Base-by-base conservation (phyloP, 768 basidiomycete genomes). In the Lactarius deliciosus region DNA sequence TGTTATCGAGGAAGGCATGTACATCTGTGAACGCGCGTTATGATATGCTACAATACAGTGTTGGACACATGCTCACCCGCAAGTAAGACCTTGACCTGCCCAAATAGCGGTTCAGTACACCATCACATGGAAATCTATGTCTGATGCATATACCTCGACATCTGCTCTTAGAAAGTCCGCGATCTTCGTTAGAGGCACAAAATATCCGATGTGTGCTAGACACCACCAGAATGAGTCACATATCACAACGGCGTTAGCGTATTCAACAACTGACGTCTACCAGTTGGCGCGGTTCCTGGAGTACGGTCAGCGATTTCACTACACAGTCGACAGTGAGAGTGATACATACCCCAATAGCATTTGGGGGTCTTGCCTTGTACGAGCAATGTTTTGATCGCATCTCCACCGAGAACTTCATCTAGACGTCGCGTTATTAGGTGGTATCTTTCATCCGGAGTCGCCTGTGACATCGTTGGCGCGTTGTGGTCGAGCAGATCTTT, bases 1-100 rank as follows among this genome's bases (percentile, higher is more conserved):
- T 81, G 74, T 98, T 97, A 75, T 99, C 97, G 57, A 99, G 86
- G 81, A 98, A 98, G 8, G 95, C 97, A 72, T 98, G 97, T 16
- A 98, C 86, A 75, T 97, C 94, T 92, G 74, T 5, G 25, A 47
- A 43, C 57, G 8, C 71, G 3, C 66, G 60, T 30, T 63, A 60
- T 20, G 57, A 50, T 41, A 18, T 58, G 43, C 13, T 8, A 16
- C 28, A 50, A 50, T 54, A 20, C 57, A 22, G 30, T 57, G 50
- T 60, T 22, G 60, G 5, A 28, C 0, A 22, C 45, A 50, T 54
- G 69, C 78, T 65, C 71, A 86, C 92, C 92, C 72, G 93, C 93
- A 9, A 95, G 82, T 11, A 95, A 80, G 65, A 94, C 82, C 69
- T 85, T 93, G 70, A 94, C 89, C 86, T 88, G 66, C 13, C 41